These are phyloP conservation scores for Tylopilus plumbeoviolaceoides DNA, from an alignment of 768 basidiomycete species.

Conservation along the genomic window DNA sequence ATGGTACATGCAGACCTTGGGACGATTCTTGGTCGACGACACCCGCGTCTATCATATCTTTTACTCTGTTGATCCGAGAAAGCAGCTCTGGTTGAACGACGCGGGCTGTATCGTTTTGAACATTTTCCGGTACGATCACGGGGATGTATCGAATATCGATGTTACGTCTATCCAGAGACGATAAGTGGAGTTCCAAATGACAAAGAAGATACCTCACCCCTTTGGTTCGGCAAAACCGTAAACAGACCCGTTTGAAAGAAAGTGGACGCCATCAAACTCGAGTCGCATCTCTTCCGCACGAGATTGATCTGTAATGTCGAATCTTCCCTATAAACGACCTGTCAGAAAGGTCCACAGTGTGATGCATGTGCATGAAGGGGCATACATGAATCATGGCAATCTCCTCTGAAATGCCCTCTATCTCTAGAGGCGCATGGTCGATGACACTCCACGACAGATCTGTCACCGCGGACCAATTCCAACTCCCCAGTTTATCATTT, in stretches of 20 bases:
- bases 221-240: conserved; percentile 65
- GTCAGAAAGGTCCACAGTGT: conserved; percentile 1
- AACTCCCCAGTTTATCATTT: conserved; percentile 45
- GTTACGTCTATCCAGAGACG: conserved; percentile 36
- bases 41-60: conserved; percentile 62
- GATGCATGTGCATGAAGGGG: conserved; percentile 9
- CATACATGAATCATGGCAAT: conserved; percentile 66
- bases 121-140: conserved; percentile 53
- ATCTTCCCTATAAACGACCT: conserved; percentile 49
- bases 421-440: conserved; percentile 47
- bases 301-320: conserved; percentile 58
- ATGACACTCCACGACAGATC: conserved; percentile 64
- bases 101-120: conserved; percentile 54
- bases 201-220: conserved; percentile 43
- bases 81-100: conserved; percentile 58
- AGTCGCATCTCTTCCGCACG: conserved; percentile 56
- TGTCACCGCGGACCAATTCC: conserved; percentile 67
- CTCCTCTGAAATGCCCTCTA: conserved; percentile 38
- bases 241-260: conserved; percentile 68
- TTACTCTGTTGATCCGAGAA: conserved; percentile 54
- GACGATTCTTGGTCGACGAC: conserved; percentile 51
- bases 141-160: conserved; percentile 69
- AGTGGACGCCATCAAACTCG: conserved; percentile 77
- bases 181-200: not conserved
- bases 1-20: conserved; percentile 23